These are phyloP conservation scores for Zygosaccharomyces sapae DNA, from an alignment of 1,139 yeast species.

Conservation along the genomic window DNA sequence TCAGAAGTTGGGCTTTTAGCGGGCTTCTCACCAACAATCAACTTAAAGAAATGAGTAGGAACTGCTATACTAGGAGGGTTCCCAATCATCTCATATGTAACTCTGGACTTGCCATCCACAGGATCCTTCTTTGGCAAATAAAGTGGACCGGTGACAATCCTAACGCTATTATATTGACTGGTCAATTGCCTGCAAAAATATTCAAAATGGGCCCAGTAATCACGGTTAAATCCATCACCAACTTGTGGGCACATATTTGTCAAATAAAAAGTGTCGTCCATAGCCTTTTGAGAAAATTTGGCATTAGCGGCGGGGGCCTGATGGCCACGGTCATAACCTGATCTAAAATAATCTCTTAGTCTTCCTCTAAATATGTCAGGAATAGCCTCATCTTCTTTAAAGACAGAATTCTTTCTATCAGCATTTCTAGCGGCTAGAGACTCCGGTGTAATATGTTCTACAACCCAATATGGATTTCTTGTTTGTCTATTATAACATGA, in stretches of 20 bases:
- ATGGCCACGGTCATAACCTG: slow-evolving; percentile 97
- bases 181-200: slow-evolving; percentile 80
- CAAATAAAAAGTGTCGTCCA: slow-evolving; percentile 88
- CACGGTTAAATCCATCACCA: slow-evolving; percentile 95
- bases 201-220: slow-evolving; percentile 96
- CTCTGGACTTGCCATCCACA: slow-evolving; percentile 74
- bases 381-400: slow-evolving; percentile 81
- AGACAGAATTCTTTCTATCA: slow-evolving; percentile 75
- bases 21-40: slow-evolving; percentile 75
- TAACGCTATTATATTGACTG: slow-evolving; percentile 59
- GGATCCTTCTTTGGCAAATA: slow-evolving; percentile 74
- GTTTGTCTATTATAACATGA: slow-evolving; percentile 83
- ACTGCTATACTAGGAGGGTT: slow-evolving; percentile 96
- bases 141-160: slow-evolving; percentile 91
- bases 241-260: slow-evolving; percentile 96
- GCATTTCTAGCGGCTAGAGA: slow-evolving; percentile 52
- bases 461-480: slow-evolving; percentile 87
- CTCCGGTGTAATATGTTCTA: slow-evolving; percentile 83
- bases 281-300: slow-evolving; percentile 79
- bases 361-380: slow-evolving; percentile 73
- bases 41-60: slow-evolving; percentile 93
- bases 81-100: slow-evolving; percentile 88
- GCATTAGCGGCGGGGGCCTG: slow-evolving; percentile 99
- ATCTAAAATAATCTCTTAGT: slow-evolving; percentile 81
- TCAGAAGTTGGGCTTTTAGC: slow-evolving; percentile 38